Evolutionary conservation across 2,329 filamentous ascomycete species (phyloP).

Genomic region (Colletotrichum shisoi): DNA sequence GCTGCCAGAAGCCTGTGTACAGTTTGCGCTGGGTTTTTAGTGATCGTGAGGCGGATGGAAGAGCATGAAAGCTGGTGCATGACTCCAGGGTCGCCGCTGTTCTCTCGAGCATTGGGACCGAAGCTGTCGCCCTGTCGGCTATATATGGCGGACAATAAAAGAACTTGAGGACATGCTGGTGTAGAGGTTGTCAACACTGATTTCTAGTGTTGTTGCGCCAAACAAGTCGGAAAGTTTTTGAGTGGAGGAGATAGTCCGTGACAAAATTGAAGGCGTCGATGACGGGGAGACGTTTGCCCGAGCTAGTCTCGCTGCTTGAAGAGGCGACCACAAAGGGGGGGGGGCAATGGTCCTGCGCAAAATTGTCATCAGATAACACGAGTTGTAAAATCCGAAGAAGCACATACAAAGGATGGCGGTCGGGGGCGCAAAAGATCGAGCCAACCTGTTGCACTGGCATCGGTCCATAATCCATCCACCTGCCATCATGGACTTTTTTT

Average conservation of each 20-base stretch:
- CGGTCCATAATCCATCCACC: conserved; percentile 23
- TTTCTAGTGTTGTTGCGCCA: conserved; percentile 21
- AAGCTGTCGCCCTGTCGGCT: conserved; percentile 32
- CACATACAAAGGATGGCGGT: not conserved
- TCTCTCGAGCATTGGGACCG: conserved; percentile 63
- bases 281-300: conserved; percentile 15
- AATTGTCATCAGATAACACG: not conserved
- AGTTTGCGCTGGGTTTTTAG: conserved; percentile 55
- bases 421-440: not conserved
- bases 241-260: conserved; percentile 24
- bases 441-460: not conserved
- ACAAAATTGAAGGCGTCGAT: conserved; percentile 27
- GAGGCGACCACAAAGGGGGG: not conserved
- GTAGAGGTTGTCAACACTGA: not conserved
- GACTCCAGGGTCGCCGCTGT: conserved; percentile 65
- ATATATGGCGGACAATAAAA: conserved; percentile 19
- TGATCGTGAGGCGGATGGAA: conserved; percentile 50
- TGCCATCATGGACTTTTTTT: conserved; percentile 16
- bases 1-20: conserved; percentile 62
- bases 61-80: conserved; percentile 62
- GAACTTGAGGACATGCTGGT: conserved; percentile 25
- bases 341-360: too few species aligned
- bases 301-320: not conserved
- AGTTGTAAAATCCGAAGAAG: not conserved
- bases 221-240: conserved; percentile 24